phyloP scores from a whole-genome alignment of 495 filamentous ascomycete genomes.

The Xylaria palmicola region DNA sequence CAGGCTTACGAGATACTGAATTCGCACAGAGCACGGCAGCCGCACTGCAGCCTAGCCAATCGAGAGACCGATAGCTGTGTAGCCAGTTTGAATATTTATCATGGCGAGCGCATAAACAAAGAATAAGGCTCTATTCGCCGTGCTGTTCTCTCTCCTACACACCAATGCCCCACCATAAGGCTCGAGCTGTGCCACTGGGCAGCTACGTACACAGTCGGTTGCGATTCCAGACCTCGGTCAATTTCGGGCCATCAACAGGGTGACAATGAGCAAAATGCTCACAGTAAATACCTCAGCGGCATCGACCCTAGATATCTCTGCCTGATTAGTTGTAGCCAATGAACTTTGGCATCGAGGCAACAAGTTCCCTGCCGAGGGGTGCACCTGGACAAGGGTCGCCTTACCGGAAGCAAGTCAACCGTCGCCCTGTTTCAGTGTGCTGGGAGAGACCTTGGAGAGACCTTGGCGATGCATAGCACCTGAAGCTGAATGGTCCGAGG shows the following conservation, averaged over 20 bases:
- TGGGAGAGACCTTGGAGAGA: neutral
- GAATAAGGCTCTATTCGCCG: neutral
- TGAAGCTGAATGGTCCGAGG: constrained; percentile 14
- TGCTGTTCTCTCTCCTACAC: neutral
- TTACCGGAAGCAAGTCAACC: constrained; percentile 16
- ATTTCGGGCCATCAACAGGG: neutral
- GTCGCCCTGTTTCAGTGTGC: constrained; percentile 13
- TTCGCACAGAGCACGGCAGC: neutral
- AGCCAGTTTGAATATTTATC: neutral
- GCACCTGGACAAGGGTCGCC: constrained; percentile 8
- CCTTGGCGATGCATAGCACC: neutral
- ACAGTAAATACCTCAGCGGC: neutral
- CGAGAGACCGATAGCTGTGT: neutral
- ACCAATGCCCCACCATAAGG: neutral
- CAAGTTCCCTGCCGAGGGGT: neutral
- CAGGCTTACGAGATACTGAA: neutral
- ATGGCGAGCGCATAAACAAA: neutral
- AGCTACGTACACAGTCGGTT: neutral
- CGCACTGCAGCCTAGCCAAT: neutral
- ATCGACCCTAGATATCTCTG: neutral
- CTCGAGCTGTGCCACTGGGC: too few species aligned
- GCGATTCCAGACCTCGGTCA: neutral
- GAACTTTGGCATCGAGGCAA: neutral
- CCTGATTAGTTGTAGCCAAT: neutral
- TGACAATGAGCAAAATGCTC: neutral